A percentile compares a stretch with the other conserved stretches of the same genome.
Evolutionary conservation across 73 alveolate genomes (phyloP).

Genomic region (Breviolum minutum): DNA sequence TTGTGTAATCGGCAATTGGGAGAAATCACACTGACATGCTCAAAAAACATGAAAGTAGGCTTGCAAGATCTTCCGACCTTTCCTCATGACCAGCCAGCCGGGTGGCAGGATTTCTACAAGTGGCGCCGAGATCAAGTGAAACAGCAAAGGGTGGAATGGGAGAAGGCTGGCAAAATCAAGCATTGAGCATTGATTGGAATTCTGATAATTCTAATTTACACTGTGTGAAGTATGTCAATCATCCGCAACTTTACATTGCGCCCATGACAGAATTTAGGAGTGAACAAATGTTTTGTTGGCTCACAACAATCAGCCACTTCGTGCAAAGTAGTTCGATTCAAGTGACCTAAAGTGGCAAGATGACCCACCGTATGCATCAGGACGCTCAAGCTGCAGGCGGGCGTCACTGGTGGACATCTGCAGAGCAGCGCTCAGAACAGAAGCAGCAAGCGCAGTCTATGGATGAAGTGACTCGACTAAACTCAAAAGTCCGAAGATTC

Average conservation of each 20-base stretch:
- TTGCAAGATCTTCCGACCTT: no score
- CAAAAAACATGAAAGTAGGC: no score
- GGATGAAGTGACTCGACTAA: background rate
- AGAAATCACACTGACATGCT: no score
- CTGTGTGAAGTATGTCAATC: no score
- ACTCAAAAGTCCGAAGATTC: background rate
- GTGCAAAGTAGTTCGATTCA: no score
- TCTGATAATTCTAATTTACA: no score
- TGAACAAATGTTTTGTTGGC: no score
- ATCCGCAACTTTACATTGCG: no score
- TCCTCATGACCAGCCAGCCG: background rate
- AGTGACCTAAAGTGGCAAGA: no score
- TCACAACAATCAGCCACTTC: no score
- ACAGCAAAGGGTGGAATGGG: slow-evolving; percentile 55
- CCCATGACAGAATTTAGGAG: no score
- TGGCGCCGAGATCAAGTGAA: slow-evolving; percentile 91
- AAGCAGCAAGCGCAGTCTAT: slow-evolving; percentile 58
- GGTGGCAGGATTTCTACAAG: slow-evolving; percentile 40
- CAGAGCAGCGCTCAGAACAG: slow-evolving; percentile 43
- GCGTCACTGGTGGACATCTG: slow-evolving; percentile 52
- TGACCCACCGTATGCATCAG: background rate
- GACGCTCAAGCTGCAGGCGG: background rate
- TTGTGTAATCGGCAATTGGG: no score
- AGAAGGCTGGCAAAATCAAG: background rate
- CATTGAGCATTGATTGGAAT: background rate